Conservation (phyloP, 805 yeast genomes). For the Metahyphopichia silvanorum region DNA sequence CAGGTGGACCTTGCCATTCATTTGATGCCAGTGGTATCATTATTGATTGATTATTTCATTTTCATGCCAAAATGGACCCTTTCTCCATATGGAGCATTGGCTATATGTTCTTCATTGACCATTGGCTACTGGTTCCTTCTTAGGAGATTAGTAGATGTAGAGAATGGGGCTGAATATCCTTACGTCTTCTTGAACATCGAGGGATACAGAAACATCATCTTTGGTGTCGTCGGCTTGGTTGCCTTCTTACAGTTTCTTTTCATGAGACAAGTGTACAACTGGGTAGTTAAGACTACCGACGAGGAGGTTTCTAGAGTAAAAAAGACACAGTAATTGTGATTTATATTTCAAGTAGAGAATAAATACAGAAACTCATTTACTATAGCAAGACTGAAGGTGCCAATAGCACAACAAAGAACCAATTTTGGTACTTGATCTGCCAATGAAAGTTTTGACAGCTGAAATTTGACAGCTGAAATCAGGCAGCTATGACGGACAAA, state of each 20-base stretch:
- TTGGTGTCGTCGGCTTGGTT: conserved; percentile 38
- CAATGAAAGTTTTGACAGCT: too few relatives aligned
- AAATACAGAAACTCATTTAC: too few relatives aligned
- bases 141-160: conserved; percentile 44
- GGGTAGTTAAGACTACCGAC: conserved; percentile 9
- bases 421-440: too few relatives aligned
- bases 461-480: too few relatives aligned
- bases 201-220: conserved; percentile 42
- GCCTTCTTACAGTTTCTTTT: conserved; percentile 30
- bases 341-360: background rate
- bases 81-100: conserved; percentile 33
- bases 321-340: conserved; percentile 5
- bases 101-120: conserved; percentile 37
- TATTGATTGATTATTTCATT: conserved; percentile 52
- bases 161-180: conserved; percentile 53
- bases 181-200: conserved; percentile 64
- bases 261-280: conserved; percentile 23
- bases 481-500: too few relatives aligned
- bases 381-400: background rate
- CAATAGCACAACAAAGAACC: background rate
- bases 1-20: conserved; percentile 57
- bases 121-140: conserved; percentile 53
- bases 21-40: conserved; percentile 52
- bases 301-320: conserved; percentile 7
- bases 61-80: conserved; percentile 46